Percentiles rank a stretch among this genome's conserved stretches.
phyloP scores from a whole-genome alignment of 2,329 filamentous ascomycete species.

The Chaetomium sp. region DNA sequence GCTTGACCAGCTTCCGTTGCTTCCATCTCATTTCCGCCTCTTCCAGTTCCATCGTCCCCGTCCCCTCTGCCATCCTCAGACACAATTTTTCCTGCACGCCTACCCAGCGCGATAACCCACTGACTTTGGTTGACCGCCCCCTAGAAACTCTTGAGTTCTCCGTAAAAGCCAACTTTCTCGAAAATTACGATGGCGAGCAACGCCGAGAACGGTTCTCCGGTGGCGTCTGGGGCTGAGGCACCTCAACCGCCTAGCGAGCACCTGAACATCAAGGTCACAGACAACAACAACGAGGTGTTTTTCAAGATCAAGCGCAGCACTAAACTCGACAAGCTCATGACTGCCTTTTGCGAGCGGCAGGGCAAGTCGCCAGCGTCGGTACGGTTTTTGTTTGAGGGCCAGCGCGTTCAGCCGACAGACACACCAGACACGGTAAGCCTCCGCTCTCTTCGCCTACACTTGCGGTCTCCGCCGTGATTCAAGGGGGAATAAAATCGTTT shows the following conservation, averaged over 20 bases:
- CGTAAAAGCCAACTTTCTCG: too few species aligned
- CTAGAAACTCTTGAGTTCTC: too few species aligned
- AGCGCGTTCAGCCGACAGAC: slow-evolving; percentile 80
- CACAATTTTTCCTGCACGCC: too few species aligned
- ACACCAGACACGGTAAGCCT: slow-evolving; percentile 81
- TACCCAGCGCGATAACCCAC: too few species aligned
- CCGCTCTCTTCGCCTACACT: neutral
- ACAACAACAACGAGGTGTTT: slow-evolving; percentile 99
- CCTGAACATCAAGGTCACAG: slow-evolving; percentile 97
- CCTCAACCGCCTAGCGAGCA: slow-evolving; percentile 61
- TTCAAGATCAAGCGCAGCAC: slow-evolving; percentile 99
- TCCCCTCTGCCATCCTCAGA: too few species aligned
- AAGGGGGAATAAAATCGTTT: slow-evolving; percentile 13
- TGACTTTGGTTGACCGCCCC: too few species aligned
- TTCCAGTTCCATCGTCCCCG: too few species aligned
- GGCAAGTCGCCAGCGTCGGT: slow-evolving; percentile 81
- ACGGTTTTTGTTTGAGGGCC: slow-evolving; percentile 93
- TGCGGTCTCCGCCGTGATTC: neutral
- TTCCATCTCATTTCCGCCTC: too few species aligned
- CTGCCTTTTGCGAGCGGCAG: slow-evolving; percentile 93
- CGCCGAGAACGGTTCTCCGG: slow-evolving; percentile 44
- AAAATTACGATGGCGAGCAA: slow-evolving; percentile 43
- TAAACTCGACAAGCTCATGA: slow-evolving; percentile 95
- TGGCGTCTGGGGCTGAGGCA: slow-evolving; percentile 35
- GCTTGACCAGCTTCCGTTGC: too few species aligned